Conservation (phyloP, 176 grass and related monocot genomes). For the Pharus latifolius region DNA sequence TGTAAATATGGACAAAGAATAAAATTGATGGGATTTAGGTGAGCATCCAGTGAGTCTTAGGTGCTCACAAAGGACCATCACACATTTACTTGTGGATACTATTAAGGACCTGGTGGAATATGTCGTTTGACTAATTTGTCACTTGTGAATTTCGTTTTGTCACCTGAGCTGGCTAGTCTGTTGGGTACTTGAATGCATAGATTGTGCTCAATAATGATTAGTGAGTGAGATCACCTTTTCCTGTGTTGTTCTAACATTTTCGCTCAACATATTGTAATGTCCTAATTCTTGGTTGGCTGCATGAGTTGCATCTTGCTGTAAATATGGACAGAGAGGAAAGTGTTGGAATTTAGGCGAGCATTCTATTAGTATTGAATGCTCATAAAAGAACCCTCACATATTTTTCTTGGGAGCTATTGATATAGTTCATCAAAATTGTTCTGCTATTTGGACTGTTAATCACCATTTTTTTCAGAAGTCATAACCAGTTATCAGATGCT, state of each 20-base stretch:
- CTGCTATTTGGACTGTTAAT: no score
- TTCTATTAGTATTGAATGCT: constrained; percentile 3
- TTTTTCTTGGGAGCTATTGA: not conserved
- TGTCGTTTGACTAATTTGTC: not conserved
- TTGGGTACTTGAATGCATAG: not conserved
- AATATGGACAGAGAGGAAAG: not conserved
- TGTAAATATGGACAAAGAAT: constrained; percentile 33
- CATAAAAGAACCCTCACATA: not conserved
- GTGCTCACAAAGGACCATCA: constrained; percentile 24
- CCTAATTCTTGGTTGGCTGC: constrained; percentile 15
- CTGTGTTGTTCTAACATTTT: not conserved
- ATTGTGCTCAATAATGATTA: not conserved
- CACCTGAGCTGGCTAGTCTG: not conserved
- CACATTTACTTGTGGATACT: not conserved
- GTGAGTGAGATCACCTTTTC: not conserved
- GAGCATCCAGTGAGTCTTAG: not conserved
- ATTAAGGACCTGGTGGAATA: not conserved
- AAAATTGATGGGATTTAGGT: constrained; percentile 17
- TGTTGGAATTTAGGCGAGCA: not conserved
- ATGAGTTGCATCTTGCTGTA: constrained; percentile 18
- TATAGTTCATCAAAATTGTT: no score
- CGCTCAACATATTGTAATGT: not conserved
- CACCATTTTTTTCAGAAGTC: no score
- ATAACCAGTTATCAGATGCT: no score
- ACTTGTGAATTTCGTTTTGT: not conserved